Percentiles rank a stretch among this genome's conserved stretches.
Evolutionary conservation across 805 yeast genomes (phyloP).

Genomic region (Lipomyces spencermartinsiae): DNA sequence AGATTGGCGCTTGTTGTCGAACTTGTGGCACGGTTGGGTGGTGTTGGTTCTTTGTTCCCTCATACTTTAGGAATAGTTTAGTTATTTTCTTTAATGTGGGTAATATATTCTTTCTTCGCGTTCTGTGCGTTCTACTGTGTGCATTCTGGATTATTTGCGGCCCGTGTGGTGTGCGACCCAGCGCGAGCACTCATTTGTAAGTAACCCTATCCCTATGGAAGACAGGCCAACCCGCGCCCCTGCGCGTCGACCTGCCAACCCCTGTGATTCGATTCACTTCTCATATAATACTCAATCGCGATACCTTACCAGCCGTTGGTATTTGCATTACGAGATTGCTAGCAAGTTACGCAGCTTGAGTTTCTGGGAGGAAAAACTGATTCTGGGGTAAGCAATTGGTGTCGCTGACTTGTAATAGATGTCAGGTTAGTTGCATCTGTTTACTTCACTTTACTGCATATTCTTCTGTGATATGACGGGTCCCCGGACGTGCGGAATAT

Average conservation of each 20-base stretch:
- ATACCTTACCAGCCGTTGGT: background rate
- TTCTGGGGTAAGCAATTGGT: background rate
- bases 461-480: background rate
- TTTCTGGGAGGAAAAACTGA: background rate
- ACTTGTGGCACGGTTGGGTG: background rate
- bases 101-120: no score
- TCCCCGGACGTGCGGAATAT: background rate
- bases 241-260: background rate
- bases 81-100: background rate
- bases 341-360: background rate
- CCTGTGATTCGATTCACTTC: background rate
- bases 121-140: background rate
- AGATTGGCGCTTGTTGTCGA: background rate
- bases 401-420: conserved; percentile 1
- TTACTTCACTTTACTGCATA: background rate
- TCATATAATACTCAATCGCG: background rate
- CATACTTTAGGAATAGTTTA: background rate
- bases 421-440: background rate
- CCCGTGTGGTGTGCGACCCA: no score
- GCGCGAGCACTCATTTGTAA: no score
- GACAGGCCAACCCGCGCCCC: background rate
- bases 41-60: background rate
- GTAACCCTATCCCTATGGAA: background rate
- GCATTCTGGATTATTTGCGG: no score
- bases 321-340: background rate